Evolutionary conservation across 2,329 filamentous ascomycete genomes (phyloP), one percentile per base, ranked within the genome.

Genomic region (Trichoderma sp.): DNA sequence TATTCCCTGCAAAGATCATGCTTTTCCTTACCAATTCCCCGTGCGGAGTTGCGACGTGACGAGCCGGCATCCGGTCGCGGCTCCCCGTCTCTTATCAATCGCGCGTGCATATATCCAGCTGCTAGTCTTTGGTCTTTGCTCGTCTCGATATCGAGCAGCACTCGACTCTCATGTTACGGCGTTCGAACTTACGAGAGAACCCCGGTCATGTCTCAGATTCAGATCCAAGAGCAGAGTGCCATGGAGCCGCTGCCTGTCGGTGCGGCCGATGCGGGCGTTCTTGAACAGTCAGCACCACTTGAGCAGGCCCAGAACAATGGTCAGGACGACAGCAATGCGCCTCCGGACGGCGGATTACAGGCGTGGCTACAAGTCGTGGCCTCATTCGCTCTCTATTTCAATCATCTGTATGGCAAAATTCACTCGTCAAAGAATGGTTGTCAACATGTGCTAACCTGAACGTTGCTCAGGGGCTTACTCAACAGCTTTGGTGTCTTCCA

Each of bases 401-500:
- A 84, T 66, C 80, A 82, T 3, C 81, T 83, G 82, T 83, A 77
- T 45, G 79, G n/a, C 16, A 38, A 56, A 27, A 38, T 5, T 27
- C 9, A 16, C 16, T n/a, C 11, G 2, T 27, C 3, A 41, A 45
- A 59, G 6, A 60, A 11, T 4, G 8, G 14, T 21, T 60, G 9
- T 33, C 12, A 62, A 24, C 18, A 66, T 35, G 1, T 12, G 11
- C 29, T 18, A 4, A n/a, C 6, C 0, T 18, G 8, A 6, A 18
- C 24, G 53, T 31, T 75, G 21, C 29, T 56, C 9, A 83, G 82
- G 76, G 83, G 84, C 31, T 79, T 83, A 3, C 77, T 82, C 29
- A 83, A 84, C 77, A 81, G 80, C n/a, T 85, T 83, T 41, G 85
- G 85, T 33, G 81, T 82, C 38, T 85, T 81, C 72, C 82, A 84